phyloP scores from a whole-genome alignment of 768 basidiomycete species.

The Tricholoma terreum region DNA sequence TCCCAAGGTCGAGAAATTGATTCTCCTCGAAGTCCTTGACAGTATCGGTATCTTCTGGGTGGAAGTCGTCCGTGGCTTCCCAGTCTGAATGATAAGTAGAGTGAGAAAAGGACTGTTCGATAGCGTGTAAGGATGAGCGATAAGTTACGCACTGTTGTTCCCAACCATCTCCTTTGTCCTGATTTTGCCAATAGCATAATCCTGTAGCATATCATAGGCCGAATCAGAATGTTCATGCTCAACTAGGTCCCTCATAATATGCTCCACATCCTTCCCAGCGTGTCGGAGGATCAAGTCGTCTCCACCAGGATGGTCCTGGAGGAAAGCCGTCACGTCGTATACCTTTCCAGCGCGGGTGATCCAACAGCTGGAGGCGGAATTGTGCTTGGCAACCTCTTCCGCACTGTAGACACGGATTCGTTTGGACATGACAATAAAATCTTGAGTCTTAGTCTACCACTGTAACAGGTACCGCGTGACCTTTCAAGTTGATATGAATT shows the following conservation, averaged over 20 bases:
- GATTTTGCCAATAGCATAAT: constrained; percentile 81
- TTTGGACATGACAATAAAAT: constrained; percentile 50
- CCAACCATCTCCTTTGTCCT: constrained; percentile 74
- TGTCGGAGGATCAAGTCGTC: constrained; percentile 84
- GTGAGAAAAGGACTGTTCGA: background rate
- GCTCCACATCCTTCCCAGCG: constrained; percentile 82
- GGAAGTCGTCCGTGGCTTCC: constrained; percentile 86
- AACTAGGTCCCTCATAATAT: constrained; percentile 72
- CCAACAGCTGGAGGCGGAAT: constrained; percentile 68
- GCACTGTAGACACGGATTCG: constrained; percentile 70
- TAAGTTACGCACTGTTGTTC: constrained; percentile 62
- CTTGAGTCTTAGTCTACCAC: background rate
- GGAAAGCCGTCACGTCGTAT: constrained; percentile 84
- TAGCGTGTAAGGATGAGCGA: background rate
- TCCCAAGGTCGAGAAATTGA: constrained; percentile 86
- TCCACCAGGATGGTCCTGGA: constrained; percentile 90
- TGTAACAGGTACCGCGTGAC: background rate
- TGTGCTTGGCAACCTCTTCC: constrained; percentile 72
- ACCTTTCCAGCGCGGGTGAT: constrained; percentile 77
- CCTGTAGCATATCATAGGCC: constrained; percentile 89
- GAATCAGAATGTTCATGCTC: constrained; percentile 90
- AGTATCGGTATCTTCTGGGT: constrained; percentile 86
- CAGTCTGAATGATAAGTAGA: constrained; percentile 54
- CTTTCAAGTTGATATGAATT: constrained; percentile 7
- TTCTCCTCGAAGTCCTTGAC: constrained; percentile 82